Percentiles rank a stretch among this genome's conserved stretches.
phyloP scores from a whole-genome alignment of 1,284 basidiomycete genomes.

The Ganoderma leucocontextum region DNA sequence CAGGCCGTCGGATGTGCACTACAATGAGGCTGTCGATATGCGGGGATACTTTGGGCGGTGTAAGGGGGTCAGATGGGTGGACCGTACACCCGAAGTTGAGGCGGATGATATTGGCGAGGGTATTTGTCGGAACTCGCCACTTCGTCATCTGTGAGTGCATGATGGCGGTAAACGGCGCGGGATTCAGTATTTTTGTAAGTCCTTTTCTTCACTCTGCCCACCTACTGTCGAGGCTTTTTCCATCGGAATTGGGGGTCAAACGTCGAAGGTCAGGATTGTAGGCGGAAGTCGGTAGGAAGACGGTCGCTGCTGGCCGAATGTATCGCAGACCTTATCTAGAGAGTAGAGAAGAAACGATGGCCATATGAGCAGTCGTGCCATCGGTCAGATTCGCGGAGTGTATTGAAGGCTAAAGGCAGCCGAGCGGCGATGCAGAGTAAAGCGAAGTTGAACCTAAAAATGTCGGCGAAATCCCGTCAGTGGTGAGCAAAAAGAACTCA shows the following conservation, averaged over 20 bases:
- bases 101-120: conserved; percentile 25
- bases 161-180: not conserved
- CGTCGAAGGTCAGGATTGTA: not conserved
- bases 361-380: not conserved
- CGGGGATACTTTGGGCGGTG: not conserved
- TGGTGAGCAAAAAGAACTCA: conserved; percentile 21
- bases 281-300: not conserved
- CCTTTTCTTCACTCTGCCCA: not conserved
- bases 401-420: not conserved
- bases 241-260: not conserved
- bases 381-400: not conserved
- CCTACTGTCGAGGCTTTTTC: not conserved
- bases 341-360: not conserved
- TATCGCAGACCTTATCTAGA: not conserved
- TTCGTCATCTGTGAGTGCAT: not conserved
- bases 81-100: conserved; percentile 30
- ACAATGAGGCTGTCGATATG: not conserved
- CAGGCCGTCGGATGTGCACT: not conserved
- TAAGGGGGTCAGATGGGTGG: conserved; percentile 22
- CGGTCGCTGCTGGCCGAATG: not conserved
- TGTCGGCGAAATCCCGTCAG: conserved; percentile 24
- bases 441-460: not conserved
- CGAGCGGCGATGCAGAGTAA: not conserved
- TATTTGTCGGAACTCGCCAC: conserved; percentile 22
- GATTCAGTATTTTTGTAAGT: not conserved